phyloP scores from a whole-genome alignment of 352 stramenopile genomes.

The Phytopythium vexans region DNA sequence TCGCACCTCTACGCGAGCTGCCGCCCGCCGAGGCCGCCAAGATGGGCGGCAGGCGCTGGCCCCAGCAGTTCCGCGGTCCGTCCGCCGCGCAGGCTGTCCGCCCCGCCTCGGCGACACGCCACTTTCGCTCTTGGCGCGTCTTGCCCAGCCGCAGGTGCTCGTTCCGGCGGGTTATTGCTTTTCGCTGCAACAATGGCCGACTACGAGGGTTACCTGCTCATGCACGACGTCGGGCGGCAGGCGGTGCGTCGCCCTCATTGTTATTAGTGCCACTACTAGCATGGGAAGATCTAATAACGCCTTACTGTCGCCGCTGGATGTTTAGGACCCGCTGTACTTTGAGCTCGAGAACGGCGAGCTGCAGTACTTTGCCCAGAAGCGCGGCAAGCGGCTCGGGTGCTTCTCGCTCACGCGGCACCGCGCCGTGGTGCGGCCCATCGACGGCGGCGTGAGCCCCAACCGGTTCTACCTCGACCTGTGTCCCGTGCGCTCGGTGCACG shows the following conservation, averaged over 20 bases:
- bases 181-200: conserved; percentile 47
- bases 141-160: too few species aligned
- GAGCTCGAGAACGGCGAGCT: conserved; percentile 67
- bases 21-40: too few species aligned
- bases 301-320: neutral
- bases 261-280: neutral
- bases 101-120: too few species aligned
- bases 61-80: too few species aligned
- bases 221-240: conserved; percentile 52
- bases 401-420: conserved; percentile 74
- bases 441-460: conserved; percentile 43
- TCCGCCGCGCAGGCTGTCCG: too few species aligned
- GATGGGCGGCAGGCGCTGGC: too few species aligned
- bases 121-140: too few species aligned
- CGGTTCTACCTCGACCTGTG: conserved; percentile 69
- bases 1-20: too few species aligned
- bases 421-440: conserved; percentile 41
- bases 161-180: too few species aligned
- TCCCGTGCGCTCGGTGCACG: conserved; percentile 72
- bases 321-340: conserved; percentile 74
- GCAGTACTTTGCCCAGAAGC: conserved; percentile 72
- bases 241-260: conserved; percentile 16
- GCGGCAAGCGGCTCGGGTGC: conserved; percentile 65
- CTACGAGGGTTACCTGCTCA: conserved; percentile 76
- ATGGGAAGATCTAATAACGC: neutral